Conservation (phyloP, 2,329 filamentous ascomycete genomes). For the Exophiala dermatitidis region DNA sequence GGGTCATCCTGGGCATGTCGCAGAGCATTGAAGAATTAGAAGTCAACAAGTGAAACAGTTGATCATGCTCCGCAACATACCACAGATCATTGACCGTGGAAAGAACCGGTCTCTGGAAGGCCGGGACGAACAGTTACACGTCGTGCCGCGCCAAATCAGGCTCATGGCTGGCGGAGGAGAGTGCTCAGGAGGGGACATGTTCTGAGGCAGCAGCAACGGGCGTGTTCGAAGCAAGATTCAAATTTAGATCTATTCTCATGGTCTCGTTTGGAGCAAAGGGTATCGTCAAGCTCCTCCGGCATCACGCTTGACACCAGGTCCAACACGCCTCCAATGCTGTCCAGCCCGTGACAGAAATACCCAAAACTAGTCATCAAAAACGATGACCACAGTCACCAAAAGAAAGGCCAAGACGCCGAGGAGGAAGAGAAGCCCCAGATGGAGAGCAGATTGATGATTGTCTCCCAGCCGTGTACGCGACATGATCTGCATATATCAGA, state of each 20-base stretch:
- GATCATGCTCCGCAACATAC: neutral
- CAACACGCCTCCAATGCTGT: too few relatives aligned
- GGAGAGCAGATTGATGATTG: too few relatives aligned
- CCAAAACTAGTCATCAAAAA: neutral
- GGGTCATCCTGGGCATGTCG: slow-evolving; percentile 29
- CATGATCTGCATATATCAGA: slow-evolving; percentile 7
- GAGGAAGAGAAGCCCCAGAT: too few relatives aligned
- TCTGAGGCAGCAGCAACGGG: too few relatives aligned
- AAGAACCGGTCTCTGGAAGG: too few relatives aligned
- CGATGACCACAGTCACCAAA: neutral
- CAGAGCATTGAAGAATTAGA: slow-evolving; percentile 19
- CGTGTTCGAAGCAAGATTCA: neutral
- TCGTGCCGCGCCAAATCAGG: too few relatives aligned
- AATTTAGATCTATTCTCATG: neutral
- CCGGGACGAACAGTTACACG: too few relatives aligned
- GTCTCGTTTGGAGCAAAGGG: neutral
- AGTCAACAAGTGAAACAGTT: slow-evolving; percentile 7
- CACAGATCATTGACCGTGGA: too few relatives aligned
- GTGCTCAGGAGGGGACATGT: neutral
- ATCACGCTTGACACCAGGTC: neutral
- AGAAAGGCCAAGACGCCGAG: neutral
- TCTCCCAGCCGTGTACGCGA: neutral
- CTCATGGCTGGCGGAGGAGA: too few relatives aligned
- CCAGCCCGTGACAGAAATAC: neutral
- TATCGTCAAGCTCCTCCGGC: neutral